A percentile compares a stretch with the other conserved stretches of the same genome.
Conservation (phyloP, 2,329 filamentous ascomycete species). For the Botryotinia convoluta region DNA sequence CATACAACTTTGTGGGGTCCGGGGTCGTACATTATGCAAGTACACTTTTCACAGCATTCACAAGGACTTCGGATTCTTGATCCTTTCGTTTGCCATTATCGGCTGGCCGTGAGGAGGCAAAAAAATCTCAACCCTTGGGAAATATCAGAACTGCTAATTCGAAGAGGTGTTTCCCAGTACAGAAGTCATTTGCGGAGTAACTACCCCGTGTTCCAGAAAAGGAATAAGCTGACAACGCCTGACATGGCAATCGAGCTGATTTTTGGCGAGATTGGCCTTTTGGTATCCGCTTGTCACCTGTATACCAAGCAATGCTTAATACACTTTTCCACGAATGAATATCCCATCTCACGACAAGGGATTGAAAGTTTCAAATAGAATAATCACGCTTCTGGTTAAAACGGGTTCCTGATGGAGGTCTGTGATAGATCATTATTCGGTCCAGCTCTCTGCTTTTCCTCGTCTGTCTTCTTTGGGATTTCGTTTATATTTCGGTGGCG, state of each 20-base stretch:
- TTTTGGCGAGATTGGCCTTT: constrained; percentile 1
- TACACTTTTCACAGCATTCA: neutral
- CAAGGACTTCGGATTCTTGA: neutral
- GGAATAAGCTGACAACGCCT: neutral
- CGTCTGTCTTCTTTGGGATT: constrained; percentile 9
- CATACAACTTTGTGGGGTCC: constrained; percentile 2
- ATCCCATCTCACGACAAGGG: neutral
- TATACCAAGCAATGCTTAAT: neutral
- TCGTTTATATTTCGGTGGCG: constrained; percentile 6
- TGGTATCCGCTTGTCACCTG: neutral
- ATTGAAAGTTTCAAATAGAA: neutral
- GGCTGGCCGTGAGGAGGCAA: neutral
- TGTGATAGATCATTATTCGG: constrained; percentile 1
- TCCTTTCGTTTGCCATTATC: neutral
- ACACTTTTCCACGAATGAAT: constrained; percentile 2
- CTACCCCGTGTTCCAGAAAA: neutral
- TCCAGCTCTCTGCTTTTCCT: neutral
- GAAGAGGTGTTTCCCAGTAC: neutral
- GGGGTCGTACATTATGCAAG: constrained; percentile 7
- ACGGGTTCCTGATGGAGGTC: neutral
- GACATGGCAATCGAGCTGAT: neutral
- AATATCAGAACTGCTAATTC: neutral
- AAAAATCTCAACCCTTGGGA: neutral
- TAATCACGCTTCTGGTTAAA: neutral
- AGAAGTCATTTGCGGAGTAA: neutral